These are phyloP conservation scores for Aspergillus taichungensis DNA, from an alignment of 495 filamentous ascomycete species.

Conservation along the genomic window DNA sequence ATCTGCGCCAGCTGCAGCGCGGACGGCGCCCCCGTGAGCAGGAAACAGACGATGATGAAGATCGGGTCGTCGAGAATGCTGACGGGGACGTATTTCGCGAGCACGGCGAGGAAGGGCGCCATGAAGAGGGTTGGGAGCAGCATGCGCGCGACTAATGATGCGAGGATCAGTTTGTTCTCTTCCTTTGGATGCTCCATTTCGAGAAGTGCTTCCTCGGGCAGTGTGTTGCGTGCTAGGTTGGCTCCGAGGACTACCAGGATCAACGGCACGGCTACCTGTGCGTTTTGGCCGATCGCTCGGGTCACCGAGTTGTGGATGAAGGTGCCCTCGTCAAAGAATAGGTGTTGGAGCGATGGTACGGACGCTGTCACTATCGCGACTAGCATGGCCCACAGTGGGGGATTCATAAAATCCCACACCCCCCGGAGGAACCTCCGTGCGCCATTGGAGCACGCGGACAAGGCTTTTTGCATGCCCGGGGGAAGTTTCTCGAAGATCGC, in stretches of 20 bases:
- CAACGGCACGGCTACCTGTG: conserved; percentile 85
- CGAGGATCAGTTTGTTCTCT: conserved; percentile 73
- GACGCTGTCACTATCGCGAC: conserved; percentile 81
- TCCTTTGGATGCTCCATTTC: conserved; percentile 52
- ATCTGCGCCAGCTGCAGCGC: conserved; percentile 95
- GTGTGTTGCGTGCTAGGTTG: conserved; percentile 75
- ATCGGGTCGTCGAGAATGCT: conserved; percentile 97
- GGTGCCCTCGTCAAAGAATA: conserved; percentile 84
- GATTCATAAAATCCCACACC: conserved; percentile 93
- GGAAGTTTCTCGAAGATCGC: conserved; percentile 46
- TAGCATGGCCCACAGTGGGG: conserved; percentile 95
- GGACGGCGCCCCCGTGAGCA: conserved; percentile 88
- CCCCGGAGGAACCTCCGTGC: conserved; percentile 50
- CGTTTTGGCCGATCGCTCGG: conserved; percentile 73
- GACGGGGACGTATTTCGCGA: conserved; percentile 84
- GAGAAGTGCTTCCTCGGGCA: conserved; percentile 46
- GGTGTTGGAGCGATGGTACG: conserved; percentile 68
- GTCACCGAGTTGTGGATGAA: conserved; percentile 92
- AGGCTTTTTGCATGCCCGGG: conserved; percentile 41
- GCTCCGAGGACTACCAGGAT: conserved; percentile 96
- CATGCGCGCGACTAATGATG: conserved; percentile 83
- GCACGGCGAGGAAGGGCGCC: conserved; percentile 83
- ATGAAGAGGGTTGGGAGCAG: conserved; percentile 84
- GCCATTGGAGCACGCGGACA: conserved; percentile 36
- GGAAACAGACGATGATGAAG: conserved; percentile 94